Conservation (phyloP, 2,329 filamentous ascomycete genomes). For the Aureobasidium sp. region DNA sequence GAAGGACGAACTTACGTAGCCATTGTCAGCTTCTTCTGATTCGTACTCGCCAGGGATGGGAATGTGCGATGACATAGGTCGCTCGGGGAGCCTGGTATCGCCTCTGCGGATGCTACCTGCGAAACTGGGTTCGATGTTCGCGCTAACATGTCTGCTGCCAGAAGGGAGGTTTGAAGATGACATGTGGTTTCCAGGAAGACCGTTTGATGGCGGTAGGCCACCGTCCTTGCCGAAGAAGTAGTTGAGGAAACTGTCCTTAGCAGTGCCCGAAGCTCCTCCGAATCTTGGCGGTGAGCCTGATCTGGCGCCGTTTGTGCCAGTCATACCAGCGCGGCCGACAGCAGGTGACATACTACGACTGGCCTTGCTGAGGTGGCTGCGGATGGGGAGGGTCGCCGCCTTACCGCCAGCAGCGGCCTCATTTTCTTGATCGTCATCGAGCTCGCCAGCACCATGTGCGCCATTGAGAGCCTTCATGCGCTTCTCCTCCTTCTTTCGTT, state of each 20-base stretch:
- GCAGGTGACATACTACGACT: slow-evolving; percentile 77
- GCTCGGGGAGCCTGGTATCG: slow-evolving; percentile 47
- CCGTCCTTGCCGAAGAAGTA: slow-evolving; percentile 99
- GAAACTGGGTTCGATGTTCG: slow-evolving; percentile 71
- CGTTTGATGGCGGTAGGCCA: slow-evolving; percentile 34
- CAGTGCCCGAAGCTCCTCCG: slow-evolving; percentile 49
- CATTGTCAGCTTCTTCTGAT: slow-evolving; percentile 38
- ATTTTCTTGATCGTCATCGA: slow-evolving; percentile 54
- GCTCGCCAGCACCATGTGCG: slow-evolving; percentile 63
- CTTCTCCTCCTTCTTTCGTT: slow-evolving; percentile 73
- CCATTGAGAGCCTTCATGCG: slow-evolving; percentile 72
- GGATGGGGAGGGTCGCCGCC: slow-evolving; percentile 44
- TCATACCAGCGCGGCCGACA: slow-evolving; percentile 44
- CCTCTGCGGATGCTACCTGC: slow-evolving; percentile 69
- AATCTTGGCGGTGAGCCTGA: slow-evolving; percentile 55
- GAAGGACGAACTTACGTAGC: slow-evolving; percentile 46
- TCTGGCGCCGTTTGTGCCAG: slow-evolving; percentile 50
- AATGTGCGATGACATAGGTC: slow-evolving; percentile 25
- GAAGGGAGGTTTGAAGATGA: slow-evolving; percentile 25
- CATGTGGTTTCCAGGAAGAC: slow-evolving; percentile 6
- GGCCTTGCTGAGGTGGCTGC: slow-evolving; percentile 53
- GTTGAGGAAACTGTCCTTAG: slow-evolving; percentile 87
- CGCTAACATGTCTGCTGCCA: slow-evolving; percentile 62
- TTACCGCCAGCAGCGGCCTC: slow-evolving; percentile 44
- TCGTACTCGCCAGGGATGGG: slow-evolving; percentile 29